Base-by-base conservation (phyloP, 441 rosid genomes). In the Theobroma grandiflorum region DNA sequence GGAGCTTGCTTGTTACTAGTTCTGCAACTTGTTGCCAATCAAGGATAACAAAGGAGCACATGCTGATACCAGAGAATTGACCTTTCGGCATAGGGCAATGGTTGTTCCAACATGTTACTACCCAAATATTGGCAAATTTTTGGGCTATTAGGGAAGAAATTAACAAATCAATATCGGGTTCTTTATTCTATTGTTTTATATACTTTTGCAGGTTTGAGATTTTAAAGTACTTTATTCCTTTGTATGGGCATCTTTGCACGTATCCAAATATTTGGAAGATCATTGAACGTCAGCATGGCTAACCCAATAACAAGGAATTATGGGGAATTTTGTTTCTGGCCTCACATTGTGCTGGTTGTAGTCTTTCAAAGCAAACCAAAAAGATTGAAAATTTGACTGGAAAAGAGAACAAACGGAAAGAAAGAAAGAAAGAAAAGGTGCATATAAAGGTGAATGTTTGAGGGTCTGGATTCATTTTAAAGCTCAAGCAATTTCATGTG, bases 11-110 rank as follows among this genome's bases (percentile, higher is more conserved):
- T 18, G n/a, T 72, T 10, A 37, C 64, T 42, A 37, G 49, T 72
- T 72, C 15, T n/a, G 37, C 76, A 72, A 38, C 49, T 72, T n/a
- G 75, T 49, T n/a, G 76, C 49, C n/a, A 18, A 22, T 7, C 65
- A 73, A 72, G 61, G 61, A 71, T 16, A 31, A 33, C 42, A 8
- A 72, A 33, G 61, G 26, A 52, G n/a, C 75, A 72, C 61, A 72
- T 35, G 62, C 9, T 70, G 59, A 31, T 22, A 31, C n/a, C 1
- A n/a, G 49, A 37, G 55, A 18, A 43, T 14, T 42, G 68, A 43
- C 78, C 78, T 74, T 42, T 74, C 14, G 40, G 7, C 42, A 40
- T n/a, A 15, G 26, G 53, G 42, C 53, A 59, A 59, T 43, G 42
- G 78, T 15, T 26, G 31, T 59, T 74, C 15, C 26, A 42, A 53